A percentile compares a stretch with the other conserved stretches of the same genome.
phyloP scores from a whole-genome alignment of 2,329 filamentous ascomycete genomes.

The Diaporthe batatas region DNA sequence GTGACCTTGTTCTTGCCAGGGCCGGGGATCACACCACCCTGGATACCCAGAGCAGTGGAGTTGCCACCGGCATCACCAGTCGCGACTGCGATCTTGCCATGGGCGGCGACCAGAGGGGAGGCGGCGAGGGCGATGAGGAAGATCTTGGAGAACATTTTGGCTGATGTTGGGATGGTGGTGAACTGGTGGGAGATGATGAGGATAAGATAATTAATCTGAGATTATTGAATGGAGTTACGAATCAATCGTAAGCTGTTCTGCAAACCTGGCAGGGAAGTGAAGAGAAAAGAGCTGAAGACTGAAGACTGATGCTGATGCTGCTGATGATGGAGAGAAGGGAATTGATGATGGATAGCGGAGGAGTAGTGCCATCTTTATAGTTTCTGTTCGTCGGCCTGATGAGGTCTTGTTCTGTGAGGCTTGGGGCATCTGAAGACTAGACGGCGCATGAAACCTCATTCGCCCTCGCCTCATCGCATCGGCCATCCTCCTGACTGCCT shows the following conservation, averaged over 20 bases:
- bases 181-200: background rate
- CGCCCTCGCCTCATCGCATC: constrained; percentile 4
- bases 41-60: constrained; percentile 55
- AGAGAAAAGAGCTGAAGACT: constrained; percentile 26
- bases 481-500: background rate
- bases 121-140: constrained; percentile 45
- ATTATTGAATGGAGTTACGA: constrained; percentile 36
- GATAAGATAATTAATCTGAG: constrained; percentile 18
- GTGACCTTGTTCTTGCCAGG: constrained; percentile 47
- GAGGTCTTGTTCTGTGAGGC: no score
- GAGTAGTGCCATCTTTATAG: constrained; percentile 34
- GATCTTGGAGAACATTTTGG: constrained; percentile 41
- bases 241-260: constrained; percentile 40
- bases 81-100: constrained; percentile 48
- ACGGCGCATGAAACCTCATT: background rate
- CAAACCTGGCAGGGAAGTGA: constrained; percentile 40
- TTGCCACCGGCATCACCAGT: constrained; percentile 55
- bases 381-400: background rate
- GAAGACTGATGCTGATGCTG: constrained; percentile 41
- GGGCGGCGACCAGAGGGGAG: constrained; percentile 49
- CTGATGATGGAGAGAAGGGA: constrained; percentile 36
- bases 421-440: background rate
- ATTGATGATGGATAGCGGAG: background rate
- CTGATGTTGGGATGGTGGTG: background rate
- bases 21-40: constrained; percentile 51